Base-by-base conservation (phyloP, 139 green algal species). In the Tetradesmus lagerheimii region DNA sequence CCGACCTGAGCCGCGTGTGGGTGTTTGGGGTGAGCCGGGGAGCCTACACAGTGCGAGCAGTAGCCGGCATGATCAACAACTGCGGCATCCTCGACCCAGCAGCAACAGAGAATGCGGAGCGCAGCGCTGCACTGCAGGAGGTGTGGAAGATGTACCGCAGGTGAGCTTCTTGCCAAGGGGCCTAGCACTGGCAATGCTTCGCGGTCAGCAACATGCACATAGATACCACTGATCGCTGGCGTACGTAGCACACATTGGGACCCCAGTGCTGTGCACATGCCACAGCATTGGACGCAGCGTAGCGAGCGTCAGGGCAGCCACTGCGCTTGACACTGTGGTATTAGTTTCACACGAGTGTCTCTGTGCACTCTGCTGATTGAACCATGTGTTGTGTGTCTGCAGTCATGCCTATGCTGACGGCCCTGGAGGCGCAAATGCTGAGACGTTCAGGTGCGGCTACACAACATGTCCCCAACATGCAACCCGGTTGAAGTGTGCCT, bases 61-160 rank as follows among this genome's bases (percentile, higher is more conserved):
- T 76, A 20, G 66, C 66, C 12, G 66, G 66, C 66, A 76, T 76
- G 66, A 20, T 76, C 29, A 76, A 76, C 66, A 76, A 76, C 66
- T 76, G 66, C 66, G 66, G 66, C 66, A 76, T 76, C 29, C 14
- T 76, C 25, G 37, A 35, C 14, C 6, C 66, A 6, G 27, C 29
- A 37, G 11, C 5, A 71, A 5, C 27, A 12, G 27, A 76, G 18
- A 6, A 76, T 25, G 25, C 11, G 50, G 12, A 20, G 18, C 50
- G 50, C 50, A 64, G 50, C 11, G 50, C 14, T 64, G 50, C 50
- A 64, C 3, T 64, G 14, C 12, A 64, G 12, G 50, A 64, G 2
- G 50, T 25, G 15, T 64, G 14, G 12, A 25, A 25, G 50, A 64
- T 64, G 14, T 25, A 64, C 50, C 50, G 14, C 50, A 4, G 18